Evolutionary conservation across 352 stramenopile genomes (phyloP).

Genomic region (Lagenidium sp.): DNA sequence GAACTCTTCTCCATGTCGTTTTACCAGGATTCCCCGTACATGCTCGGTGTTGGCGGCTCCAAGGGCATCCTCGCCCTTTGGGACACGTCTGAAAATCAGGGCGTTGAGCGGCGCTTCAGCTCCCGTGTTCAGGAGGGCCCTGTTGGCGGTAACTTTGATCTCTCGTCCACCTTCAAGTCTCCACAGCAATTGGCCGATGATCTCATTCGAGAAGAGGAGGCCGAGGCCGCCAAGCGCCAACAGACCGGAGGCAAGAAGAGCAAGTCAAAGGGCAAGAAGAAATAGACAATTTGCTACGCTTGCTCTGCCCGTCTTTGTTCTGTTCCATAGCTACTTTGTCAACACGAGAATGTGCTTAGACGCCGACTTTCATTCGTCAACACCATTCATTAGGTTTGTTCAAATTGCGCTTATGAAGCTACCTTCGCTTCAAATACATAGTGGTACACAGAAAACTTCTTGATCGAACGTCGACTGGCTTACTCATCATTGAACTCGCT

Average conservation of each 20-base stretch:
- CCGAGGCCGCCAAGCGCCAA: conserved; percentile 22
- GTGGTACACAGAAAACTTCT: background rate
- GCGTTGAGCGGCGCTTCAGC: conserved; percentile 74
- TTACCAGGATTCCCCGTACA: conserved; percentile 82
- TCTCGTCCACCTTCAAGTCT: conserved; percentile 68
- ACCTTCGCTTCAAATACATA: no score
- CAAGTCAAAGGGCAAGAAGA: conserved; percentile 41
- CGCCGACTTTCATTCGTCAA: no score
- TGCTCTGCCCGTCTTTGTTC: no score
- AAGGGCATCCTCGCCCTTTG: conserved; percentile 85
- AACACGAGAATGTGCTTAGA: no score
- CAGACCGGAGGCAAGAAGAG: conserved; percentile 38
- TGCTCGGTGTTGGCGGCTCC: conserved; percentile 85
- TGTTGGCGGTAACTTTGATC: conserved; percentile 21
- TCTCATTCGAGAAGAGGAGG: conserved; percentile 60
- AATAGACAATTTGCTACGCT: no score
- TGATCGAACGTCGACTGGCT: background rate
- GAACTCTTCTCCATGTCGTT: conserved; percentile 89
- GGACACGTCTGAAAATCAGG: conserved; percentile 86
- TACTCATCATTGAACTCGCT: conserved; percentile 91
- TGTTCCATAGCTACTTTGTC: no score
- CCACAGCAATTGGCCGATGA: conserved; percentile 72
- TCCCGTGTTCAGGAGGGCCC: conserved; percentile 43
- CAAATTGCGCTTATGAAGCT: no score
- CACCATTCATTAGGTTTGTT: no score